Percentiles rank a stretch among this genome's conserved stretches.
These are phyloP conservation scores for Casuarina glauca DNA, from an alignment of 306 rosid species.

Conservation along the genomic window DNA sequence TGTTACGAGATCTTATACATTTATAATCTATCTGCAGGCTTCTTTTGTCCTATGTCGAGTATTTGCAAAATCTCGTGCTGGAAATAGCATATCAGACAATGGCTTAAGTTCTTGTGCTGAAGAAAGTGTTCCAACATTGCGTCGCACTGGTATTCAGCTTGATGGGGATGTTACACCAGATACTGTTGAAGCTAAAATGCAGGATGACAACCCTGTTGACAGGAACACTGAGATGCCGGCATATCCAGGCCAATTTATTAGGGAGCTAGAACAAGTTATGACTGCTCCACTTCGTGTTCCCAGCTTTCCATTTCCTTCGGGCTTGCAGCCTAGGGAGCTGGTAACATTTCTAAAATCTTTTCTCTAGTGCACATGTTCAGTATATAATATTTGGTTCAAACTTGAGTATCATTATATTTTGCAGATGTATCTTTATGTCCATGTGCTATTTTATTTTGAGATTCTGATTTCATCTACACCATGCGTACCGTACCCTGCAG, in stretches of 20 bases:
- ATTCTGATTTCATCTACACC: not conserved
- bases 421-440: not conserved
- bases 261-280: conserved; percentile 30
- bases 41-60: conserved; percentile 64
- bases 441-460: not conserved
- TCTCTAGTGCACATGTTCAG: conserved; percentile 7
- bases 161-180: conserved; percentile 33
- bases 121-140: conserved; percentile 49
- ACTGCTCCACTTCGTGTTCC: conserved; percentile 30
- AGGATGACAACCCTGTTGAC: conserved; percentile 32
- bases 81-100: conserved; percentile 40
- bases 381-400: conserved; percentile 9
- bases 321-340: conserved; percentile 33
- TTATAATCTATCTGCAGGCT: conserved; percentile 42
- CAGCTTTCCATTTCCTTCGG: conserved; percentile 6
- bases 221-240: conserved; percentile 31
- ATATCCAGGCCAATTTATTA: conserved; percentile 18
- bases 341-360: conserved; percentile 25
- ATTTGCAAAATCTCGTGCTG: conserved; percentile 37
- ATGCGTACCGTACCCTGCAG: not conserved
- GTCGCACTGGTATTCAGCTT: conserved; percentile 55
- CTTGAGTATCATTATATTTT: conserved; percentile 1
- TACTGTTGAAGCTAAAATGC: conserved; percentile 25
- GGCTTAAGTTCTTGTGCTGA: conserved; percentile 61
- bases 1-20: not conserved